Evolutionary conservation across 257 asterid species (phyloP), one percentile per base, ranked within the genome.

Genomic region (Handroanthus guayacan): DNA sequence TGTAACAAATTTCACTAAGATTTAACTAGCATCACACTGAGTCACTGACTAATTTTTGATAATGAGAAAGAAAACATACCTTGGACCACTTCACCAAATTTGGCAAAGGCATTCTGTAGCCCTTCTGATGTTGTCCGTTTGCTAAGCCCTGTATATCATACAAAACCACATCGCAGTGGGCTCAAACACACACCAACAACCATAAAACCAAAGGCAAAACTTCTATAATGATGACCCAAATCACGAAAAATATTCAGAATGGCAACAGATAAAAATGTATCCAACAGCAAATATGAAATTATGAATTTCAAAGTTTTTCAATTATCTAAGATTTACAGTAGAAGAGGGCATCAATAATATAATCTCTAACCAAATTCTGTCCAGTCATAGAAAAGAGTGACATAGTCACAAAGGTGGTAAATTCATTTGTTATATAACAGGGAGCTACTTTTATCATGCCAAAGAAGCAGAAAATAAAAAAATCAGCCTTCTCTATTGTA

Each of bases 41-140:
- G 1, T 25, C 5, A 61, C 25, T 25, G 0, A 25, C 31, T 25
- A 25, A 1, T 1, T 1, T 25, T 25, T 25, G 31, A 25, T 25
- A 25, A 25, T 25, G n/a, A 37, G 10, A 52, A 5, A 20, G 18
- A 62, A 1, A 16, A 5, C 52, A 67, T 63, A 75, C 73, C 79
- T 13, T 63, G 66, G 17, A 52, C 43, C 2, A 75, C 73, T 54
- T 64, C 79, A 65, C 79, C 79, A 39, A 75, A 75, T 57, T 75
- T 75, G 50, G 79, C 79, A 54, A 74, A 74, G 78, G 78, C 78
- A 11, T 74, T 39, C 10, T 55, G 25, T 11, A 74, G 65, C n/a
- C 79, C 79, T 37, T 64, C 58, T 3, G 79, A 63, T 37, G 73
- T 75, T 18, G 73, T 75, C 34, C 67, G 67, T 75, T 64, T 74